A percentile compares a stretch with the other conserved stretches of the same genome.
These are phyloP conservation scores for Lactarius indigo DNA, from an alignment of 768 basidiomycete genomes.

Conservation along the genomic window DNA sequence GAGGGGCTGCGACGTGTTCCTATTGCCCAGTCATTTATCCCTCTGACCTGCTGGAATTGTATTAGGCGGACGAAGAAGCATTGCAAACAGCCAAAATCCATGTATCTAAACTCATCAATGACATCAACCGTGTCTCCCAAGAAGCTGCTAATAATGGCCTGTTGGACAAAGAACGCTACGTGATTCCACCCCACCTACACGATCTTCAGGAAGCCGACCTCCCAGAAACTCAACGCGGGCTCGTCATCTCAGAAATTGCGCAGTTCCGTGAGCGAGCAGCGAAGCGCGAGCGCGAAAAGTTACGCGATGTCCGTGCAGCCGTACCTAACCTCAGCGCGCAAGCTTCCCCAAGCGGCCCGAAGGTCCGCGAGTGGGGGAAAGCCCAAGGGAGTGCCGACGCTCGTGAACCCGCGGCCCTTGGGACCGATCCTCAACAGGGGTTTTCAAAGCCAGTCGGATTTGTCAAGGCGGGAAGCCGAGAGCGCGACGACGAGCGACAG, in stretches of 20 bases:
- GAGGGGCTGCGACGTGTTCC: conserved; percentile 6
- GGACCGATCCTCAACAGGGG: conserved; percentile 46
- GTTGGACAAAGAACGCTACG: conserved; percentile 80
- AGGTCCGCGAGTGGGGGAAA: conserved; percentile 77
- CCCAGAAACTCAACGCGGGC: conserved; percentile 88
- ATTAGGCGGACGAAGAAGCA: conserved; percentile 67
- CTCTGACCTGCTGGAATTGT: conserved; percentile 14
- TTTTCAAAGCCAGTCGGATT: conserved; percentile 82
- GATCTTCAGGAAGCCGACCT: conserved; percentile 96
- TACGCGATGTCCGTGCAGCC: conserved; percentile 67
- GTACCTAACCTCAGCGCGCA: conserved; percentile 42
- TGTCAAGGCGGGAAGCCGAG: conserved; percentile 61
- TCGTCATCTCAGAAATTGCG: conserved; percentile 94
- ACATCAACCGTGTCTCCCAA: conserved; percentile 69
- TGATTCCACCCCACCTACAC: conserved; percentile 93
- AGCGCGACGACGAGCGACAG: conserved; percentile 36
- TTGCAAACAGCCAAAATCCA: conserved; percentile 59
- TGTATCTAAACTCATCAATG: conserved; percentile 61
- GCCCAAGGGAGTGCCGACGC: conserved; percentile 38
- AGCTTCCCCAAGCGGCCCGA: conserved; percentile 57
- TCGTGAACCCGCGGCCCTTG: conserved; percentile 28
- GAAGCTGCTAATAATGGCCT: conserved; percentile 73
- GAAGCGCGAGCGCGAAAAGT: conserved; percentile 85
- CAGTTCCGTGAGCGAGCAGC: conserved; percentile 93
- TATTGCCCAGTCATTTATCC: not conserved